Conservation (phyloP, 1,139 yeast genomes). For the Scheffersomyces insectosa region DNA sequence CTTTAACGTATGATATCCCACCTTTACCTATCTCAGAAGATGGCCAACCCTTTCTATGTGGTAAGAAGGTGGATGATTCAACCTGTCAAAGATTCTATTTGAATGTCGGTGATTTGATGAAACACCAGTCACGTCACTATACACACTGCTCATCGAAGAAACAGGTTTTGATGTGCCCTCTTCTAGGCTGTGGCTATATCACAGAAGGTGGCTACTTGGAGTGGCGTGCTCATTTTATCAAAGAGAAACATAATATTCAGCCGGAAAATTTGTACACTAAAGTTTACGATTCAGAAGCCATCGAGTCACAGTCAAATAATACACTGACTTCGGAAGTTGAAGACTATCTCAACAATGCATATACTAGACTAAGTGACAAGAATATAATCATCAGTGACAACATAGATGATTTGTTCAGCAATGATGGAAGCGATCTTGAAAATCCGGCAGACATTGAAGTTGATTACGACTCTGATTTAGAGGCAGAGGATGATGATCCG, state of each 20-base stretch:
- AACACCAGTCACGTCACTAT: slow-evolving; percentile 21
- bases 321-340: no score
- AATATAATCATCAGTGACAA: slow-evolving; percentile 1
- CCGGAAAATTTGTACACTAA: slow-evolving; percentile 4
- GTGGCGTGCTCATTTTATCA: slow-evolving; percentile 34
- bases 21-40: slow-evolving; percentile 24
- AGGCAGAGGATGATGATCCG: slow-evolving; percentile 7
- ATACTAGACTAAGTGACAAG: neutral
- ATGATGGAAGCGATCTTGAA: slow-evolving; percentile 3
- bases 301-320: no score
- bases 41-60: slow-evolving; percentile 18
- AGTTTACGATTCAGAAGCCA: no score
- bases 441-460: slow-evolving; percentile 3
- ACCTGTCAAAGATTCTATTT: slow-evolving; percentile 19
- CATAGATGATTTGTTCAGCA: slow-evolving; percentile 19
- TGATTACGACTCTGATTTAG: slow-evolving; percentile 16
- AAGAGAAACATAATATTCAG: slow-evolving; percentile 18
- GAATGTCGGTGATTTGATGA: slow-evolving; percentile 14
- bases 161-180: slow-evolving; percentile 40
- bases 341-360: no score
- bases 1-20: slow-evolving; percentile 26
- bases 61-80: slow-evolving; percentile 1
- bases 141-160: slow-evolving; percentile 25
- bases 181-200: slow-evolving; percentile 44
- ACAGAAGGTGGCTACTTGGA: slow-evolving; percentile 38